Conservation (phyloP, 352 stramenopile genomes). For the Phytophthora idaei region DNA sequence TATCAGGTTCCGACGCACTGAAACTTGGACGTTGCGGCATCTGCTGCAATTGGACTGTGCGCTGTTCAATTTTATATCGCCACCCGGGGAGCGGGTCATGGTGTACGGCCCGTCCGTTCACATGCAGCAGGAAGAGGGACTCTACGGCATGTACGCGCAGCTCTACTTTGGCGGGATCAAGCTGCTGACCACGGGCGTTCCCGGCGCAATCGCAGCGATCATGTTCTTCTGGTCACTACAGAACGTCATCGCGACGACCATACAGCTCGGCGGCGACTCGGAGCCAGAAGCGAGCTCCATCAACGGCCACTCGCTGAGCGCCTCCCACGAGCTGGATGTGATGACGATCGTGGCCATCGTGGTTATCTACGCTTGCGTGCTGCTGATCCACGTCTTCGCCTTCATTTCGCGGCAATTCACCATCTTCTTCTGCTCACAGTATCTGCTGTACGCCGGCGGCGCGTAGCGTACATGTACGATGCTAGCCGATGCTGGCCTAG, state of each 20-base stretch:
- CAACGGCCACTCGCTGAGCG: conserved; percentile 28
- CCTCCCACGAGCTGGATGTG: conserved; percentile 47
- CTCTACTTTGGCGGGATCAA: conserved; percentile 67
- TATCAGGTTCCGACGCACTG: conserved; percentile 26
- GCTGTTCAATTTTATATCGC: conserved; percentile 72
- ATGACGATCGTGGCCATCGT: conserved; percentile 50
- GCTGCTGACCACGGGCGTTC: conserved; percentile 52
- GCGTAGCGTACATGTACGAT: not conserved
- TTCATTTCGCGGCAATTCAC: conserved; percentile 67
- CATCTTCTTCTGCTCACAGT: conserved; percentile 76
- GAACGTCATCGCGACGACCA: conserved; percentile 29
- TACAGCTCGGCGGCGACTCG: conserved; percentile 18
- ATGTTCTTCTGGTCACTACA: conserved; percentile 60
- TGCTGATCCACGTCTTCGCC: conserved; percentile 56
- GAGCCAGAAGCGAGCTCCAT: conserved; percentile 1
- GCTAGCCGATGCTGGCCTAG: no score
- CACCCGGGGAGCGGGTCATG: conserved; percentile 46
- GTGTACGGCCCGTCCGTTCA: conserved; percentile 50
- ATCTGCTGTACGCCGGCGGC: conserved; percentile 49
- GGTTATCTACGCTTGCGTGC: conserved; percentile 54
- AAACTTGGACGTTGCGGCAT: conserved; percentile 37
- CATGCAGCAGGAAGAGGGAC: conserved; percentile 35
- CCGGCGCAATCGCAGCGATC: conserved; percentile 42
- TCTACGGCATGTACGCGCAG: conserved; percentile 51
- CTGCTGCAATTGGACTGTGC: conserved; percentile 50